Conservation (phyloP, 2,329 filamentous ascomycete species). For the Colletotrichum spaethianum region DNA sequence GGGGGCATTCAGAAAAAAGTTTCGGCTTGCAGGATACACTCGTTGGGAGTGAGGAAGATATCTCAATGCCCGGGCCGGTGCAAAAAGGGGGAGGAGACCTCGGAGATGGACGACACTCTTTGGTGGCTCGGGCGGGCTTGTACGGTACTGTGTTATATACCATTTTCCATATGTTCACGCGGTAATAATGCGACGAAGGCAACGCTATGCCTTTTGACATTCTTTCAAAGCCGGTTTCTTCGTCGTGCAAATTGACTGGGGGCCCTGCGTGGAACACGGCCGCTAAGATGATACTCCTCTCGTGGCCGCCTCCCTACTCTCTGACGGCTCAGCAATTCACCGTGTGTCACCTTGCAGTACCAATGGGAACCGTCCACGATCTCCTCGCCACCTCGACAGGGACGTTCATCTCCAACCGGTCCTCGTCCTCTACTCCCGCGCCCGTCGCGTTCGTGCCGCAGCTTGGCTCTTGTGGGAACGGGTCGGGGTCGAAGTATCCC, state of each 20-base stretch:
- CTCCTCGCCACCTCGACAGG: slow-evolving; percentile 21
- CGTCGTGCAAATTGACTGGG: neutral
- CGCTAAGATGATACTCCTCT: neutral
- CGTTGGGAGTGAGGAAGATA: slow-evolving; percentile 23
- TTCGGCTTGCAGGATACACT: slow-evolving; percentile 24
- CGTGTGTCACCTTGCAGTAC: slow-evolving; percentile 1
- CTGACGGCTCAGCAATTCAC: neutral
- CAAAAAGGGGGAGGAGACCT: neutral
- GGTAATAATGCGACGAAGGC: neutral
- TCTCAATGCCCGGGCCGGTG: neutral
- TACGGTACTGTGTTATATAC: slow-evolving; percentile 38
- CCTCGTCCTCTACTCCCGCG: neutral
- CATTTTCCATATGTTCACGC: slow-evolving; percentile 28
- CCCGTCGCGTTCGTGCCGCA: neutral
- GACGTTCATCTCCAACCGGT: slow-evolving; percentile 38
- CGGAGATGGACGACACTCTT: neutral
- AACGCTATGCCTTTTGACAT: neutral
- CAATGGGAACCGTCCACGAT: slow-evolving; percentile 7
- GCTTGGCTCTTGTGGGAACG: neutral
- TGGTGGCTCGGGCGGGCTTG: slow-evolving; percentile 11
- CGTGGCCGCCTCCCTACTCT: neutral
- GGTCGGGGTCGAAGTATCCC: slow-evolving; percentile 35
- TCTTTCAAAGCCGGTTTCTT: neutral
- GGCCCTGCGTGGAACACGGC: neutral
- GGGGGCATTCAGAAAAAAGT: slow-evolving; percentile 7